phyloP scores from a whole-genome alignment of 345 rosid genomes.

The Microcos paniculata region DNA sequence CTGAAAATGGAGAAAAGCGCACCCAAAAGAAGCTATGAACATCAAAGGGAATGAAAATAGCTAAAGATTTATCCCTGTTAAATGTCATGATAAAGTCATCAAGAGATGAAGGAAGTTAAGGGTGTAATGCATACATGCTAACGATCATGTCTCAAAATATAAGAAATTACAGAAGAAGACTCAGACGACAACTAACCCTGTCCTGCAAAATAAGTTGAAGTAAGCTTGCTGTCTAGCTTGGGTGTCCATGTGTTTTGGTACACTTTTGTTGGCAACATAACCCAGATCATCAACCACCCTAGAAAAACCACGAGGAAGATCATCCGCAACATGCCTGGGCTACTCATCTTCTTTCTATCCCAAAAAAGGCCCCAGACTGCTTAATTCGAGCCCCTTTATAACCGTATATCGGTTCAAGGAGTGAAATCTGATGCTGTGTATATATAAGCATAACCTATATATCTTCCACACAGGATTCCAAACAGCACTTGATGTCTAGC shows the following conservation, averaged over 20 bases:
- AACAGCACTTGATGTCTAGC: neutral
- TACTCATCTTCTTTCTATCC: constrained; percentile 24
- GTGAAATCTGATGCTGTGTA: neutral
- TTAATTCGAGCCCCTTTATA: neutral
- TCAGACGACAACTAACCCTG: constrained; percentile 38
- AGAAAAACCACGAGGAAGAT: constrained; percentile 34
- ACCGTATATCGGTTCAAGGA: neutral
- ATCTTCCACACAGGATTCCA: neutral
- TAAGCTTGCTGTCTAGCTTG: constrained; percentile 33
- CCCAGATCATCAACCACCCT: constrained; percentile 59
- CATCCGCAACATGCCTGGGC: constrained; percentile 18
- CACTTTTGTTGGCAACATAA: constrained; percentile 46
- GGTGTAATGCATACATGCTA: neutral
- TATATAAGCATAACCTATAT: too few relatives aligned
- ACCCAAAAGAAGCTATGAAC: constrained; percentile 56
- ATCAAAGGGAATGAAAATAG: constrained; percentile 60
- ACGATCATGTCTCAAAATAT: too few relatives aligned
- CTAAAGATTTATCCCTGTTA: constrained; percentile 58
- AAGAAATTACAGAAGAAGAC: neutral
- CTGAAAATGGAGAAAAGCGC: constrained; percentile 56
- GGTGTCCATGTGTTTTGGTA: constrained; percentile 45
- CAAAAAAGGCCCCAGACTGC: neutral
- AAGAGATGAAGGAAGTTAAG: neutral
- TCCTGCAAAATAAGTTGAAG: constrained; percentile 49
- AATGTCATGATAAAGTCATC: neutral